Evolutionary conservation across 148 eudicot genomes (phyloP), one percentile per base, ranked within the genome.

Genomic region (Cornus florida): DNA sequence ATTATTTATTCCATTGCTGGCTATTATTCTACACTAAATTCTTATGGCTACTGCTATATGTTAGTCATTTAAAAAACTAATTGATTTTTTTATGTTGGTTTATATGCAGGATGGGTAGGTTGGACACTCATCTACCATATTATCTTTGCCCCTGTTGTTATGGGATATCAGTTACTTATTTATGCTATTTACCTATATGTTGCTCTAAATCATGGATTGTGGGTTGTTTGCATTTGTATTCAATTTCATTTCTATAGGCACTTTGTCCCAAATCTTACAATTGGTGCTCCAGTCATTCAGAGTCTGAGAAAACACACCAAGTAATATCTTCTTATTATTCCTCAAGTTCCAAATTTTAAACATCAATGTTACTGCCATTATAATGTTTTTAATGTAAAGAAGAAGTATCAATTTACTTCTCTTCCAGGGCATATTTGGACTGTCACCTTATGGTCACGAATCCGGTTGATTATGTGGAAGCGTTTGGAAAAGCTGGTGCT

Each of bases 371-470:
- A 53, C 19, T 17, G 17, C 59, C 12, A 2, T 53, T 53, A 16
- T 11, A 53, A 53, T 53, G 17, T 50, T 64, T 69, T 69, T 13
- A 46, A 39, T 48, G 35, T 31, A 69, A 70, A 20, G 2, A 24
- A 31, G 39, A 72, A 73, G 16, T n/a, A 8, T 79, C 39, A 13
- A 59, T 33, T 17, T 77, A 28, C 0, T 39, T 6, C 23, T 68
- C 35, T 65, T 87, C 32, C 84, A 97, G 99, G 83, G 97, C 98
- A 32, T 97, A 97, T 83, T 80, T 97, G 84, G 99, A 97, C 86
- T 97, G 99, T 77, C 99, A 97, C 86, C 94, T 97, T 76, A 97
- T 97, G 99, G 99, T 97, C 66, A 97, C 99, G 31, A 89, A 97
- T 86, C 99, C 99, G 59, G 74, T 94, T 79, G 93, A 86, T 84